Base-by-base conservation (phyloP, 169 alveolate species). In the Cryptosporidium tyzzeri region DNA sequence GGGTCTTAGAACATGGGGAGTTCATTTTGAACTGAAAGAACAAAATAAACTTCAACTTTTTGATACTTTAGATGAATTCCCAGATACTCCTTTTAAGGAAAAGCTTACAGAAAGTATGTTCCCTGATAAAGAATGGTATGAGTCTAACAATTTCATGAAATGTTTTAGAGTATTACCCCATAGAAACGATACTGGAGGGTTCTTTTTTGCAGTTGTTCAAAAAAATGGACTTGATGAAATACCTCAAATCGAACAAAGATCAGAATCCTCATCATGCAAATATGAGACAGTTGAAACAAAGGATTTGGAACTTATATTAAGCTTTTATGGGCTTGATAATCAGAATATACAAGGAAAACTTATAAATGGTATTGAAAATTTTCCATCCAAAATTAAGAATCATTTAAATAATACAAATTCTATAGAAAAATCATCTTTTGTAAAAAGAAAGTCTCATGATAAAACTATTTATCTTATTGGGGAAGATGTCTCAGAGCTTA, bases 161-260 rank as follows among this genome's bases (percentile, higher is more conserved):
- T 97, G 97, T 44, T 93, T 95, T 69, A 94, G 99, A 75, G 95
- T 97, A 33, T 89, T 97, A 44, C 99, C 99, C 23, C 98, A 97
- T 91, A 97, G 96, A 91, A 93, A 97, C 86, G 95, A 98, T 85
- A 97, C 99, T 0, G 98, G 99, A 35, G 99, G 98, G 8, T 97
- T 97, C 92, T 97, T 96, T 91, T 94, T 97, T 37, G 97, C 98
- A 6, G 37, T 96, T 23, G 75, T 96, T 33, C 89, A 84, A 62
- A 94, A 94, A 70, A 91, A 50, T 2, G 35, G 35, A 21, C 16
- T 12, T 10, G 3, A 31, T 10, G 4, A 73, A 2, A 35, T 10
- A 31, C 23, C 23, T 26, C 16, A 14, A 7, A 6, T 10, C 8
- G 70, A 51, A 71, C 10, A 31, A 33, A 26, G 2, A 6, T 18